Percentiles rank a stretch among this genome's conserved stretches.
These are phyloP conservation scores for Ambrosia trifida DNA, from an alignment of 129 eudicot species.

Conservation along the genomic window DNA sequence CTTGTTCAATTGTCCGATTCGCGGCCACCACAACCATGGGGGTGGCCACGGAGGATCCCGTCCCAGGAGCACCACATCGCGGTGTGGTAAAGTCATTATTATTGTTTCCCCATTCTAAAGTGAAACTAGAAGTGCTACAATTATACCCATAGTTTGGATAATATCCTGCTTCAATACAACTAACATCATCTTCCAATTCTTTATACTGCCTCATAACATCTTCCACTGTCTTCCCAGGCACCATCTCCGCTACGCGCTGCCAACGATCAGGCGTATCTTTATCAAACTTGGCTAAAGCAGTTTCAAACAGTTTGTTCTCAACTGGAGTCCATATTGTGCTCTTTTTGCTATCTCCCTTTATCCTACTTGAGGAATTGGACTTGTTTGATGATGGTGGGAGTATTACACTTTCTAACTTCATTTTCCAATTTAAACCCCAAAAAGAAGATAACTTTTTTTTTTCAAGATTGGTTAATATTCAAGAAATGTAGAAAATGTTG, in stretches of 20 bases:
- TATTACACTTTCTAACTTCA: neutral
- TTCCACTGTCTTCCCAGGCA: conserved; percentile 1
- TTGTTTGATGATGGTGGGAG: too few relatives aligned
- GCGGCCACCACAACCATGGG: neutral
- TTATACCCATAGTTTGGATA: neutral
- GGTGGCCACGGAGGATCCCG: too few relatives aligned
- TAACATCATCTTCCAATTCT: conserved; percentile 6
- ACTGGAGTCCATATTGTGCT: neutral
- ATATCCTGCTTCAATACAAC: neutral
- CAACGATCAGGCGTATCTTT: neutral
- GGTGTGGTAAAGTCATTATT: neutral
- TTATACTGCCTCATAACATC: neutral
- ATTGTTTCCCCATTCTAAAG: neutral
- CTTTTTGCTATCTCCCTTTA: neutral
- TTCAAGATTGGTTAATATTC: too few relatives aligned
- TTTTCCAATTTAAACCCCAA: neutral
- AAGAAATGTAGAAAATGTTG: too few relatives aligned
- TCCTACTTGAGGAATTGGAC: neutral
- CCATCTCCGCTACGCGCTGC: conserved; percentile 3
- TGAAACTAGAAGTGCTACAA: neutral
- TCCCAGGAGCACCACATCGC: neutral
- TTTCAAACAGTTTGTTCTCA: conserved; percentile 3
- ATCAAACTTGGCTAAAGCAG: neutral
- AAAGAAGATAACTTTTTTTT: too few relatives aligned
- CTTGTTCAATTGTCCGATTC: neutral